Percentiles rank a stretch among this genome's conserved stretches.
Conservation (phyloP, 495 filamentous ascomycete species). For the Geoglossum glabrum region DNA sequence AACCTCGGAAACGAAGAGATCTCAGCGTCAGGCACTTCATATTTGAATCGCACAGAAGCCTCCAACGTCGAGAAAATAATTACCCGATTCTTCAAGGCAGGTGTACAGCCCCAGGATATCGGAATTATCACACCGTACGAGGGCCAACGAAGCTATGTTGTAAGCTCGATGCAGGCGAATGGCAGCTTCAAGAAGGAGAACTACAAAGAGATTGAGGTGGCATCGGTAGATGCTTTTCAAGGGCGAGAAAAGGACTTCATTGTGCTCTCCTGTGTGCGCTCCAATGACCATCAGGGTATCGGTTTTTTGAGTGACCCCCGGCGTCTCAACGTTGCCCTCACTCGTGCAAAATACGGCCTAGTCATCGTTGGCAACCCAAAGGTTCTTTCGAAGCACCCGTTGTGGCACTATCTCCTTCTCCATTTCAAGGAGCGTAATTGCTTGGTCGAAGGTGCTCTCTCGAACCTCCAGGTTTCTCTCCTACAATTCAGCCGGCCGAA, state of each 20-base stretch:
- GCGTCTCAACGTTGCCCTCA: slow-evolving; percentile 96
- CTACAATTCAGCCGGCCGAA: slow-evolving; percentile 91
- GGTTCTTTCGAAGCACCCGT: slow-evolving; percentile 88
- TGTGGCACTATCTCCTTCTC: slow-evolving; percentile 90
- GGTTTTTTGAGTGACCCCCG: slow-evolving; percentile 97
- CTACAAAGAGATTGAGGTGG: slow-evolving; percentile 98
- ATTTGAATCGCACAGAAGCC: slow-evolving; percentile 92
- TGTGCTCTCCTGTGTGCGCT: slow-evolving; percentile 91
- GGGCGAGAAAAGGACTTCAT: slow-evolving; percentile 99
- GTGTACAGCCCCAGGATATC: slow-evolving; percentile 75
- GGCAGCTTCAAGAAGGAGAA: slow-evolving; percentile 95
- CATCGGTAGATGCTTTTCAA: slow-evolving; percentile 97
- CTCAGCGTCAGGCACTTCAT: slow-evolving; percentile 90
- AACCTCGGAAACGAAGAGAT: slow-evolving; percentile 97
- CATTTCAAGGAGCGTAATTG: slow-evolving; percentile 98
- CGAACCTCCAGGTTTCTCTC: slow-evolving; percentile 82
- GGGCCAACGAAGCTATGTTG: slow-evolving; percentile 94
- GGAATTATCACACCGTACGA: slow-evolving; percentile 99
- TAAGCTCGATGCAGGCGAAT: slow-evolving; percentile 94
- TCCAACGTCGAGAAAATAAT: slow-evolving; percentile 96
- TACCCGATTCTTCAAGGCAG: slow-evolving; percentile 98
- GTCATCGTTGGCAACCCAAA: slow-evolving; percentile 97
- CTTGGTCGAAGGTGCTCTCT: slow-evolving; percentile 89
- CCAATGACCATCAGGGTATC: slow-evolving; percentile 97
- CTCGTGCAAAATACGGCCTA: slow-evolving; percentile 85